These are phyloP conservation scores for Globisporangium solare DNA, from an alignment of 352 stramenopile genomes.

Conservation along the genomic window DNA sequence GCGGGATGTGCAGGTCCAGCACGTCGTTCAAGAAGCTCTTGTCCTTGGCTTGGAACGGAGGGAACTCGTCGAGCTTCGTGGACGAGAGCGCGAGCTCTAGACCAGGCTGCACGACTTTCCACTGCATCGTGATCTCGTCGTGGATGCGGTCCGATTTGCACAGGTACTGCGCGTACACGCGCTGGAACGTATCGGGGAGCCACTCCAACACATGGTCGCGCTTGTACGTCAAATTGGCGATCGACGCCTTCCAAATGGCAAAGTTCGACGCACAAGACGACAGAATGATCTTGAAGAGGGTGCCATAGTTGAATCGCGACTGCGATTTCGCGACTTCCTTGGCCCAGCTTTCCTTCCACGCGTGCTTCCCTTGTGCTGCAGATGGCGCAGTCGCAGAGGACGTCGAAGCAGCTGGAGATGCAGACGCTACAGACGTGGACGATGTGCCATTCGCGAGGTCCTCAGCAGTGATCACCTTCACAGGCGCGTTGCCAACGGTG, in stretches of 20 bases:
- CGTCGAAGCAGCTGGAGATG: background rate
- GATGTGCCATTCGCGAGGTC: constrained; percentile 14
- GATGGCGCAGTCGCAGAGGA: background rate
- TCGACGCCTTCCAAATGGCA: constrained; percentile 61
- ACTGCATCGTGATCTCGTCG: constrained; percentile 68
- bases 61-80: constrained; percentile 55
- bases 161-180: constrained; percentile 64
- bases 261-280: constrained; percentile 61
- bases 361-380: constrained; percentile 13
- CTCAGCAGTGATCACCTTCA: constrained; percentile 29
- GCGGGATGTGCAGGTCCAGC: constrained; percentile 68
- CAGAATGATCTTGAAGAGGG: constrained; percentile 70
- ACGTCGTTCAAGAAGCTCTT: constrained; percentile 81
- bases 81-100: constrained; percentile 67
- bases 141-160: constrained; percentile 76
- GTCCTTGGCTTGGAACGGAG: constrained; percentile 42
- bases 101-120: constrained; percentile 66
- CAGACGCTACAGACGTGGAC: constrained; percentile 8
- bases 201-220: constrained; percentile 64
- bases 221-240: constrained; percentile 67
- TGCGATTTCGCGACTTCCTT: constrained; percentile 68
- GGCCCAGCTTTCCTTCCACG: constrained; percentile 78
- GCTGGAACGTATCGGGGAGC: constrained; percentile 68
- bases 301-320: constrained; percentile 61
- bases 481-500: constrained; percentile 37